phyloP scores from a whole-genome alignment of 768 basidiomycete species.

The Leucosporidium creatinivorum region DNA sequence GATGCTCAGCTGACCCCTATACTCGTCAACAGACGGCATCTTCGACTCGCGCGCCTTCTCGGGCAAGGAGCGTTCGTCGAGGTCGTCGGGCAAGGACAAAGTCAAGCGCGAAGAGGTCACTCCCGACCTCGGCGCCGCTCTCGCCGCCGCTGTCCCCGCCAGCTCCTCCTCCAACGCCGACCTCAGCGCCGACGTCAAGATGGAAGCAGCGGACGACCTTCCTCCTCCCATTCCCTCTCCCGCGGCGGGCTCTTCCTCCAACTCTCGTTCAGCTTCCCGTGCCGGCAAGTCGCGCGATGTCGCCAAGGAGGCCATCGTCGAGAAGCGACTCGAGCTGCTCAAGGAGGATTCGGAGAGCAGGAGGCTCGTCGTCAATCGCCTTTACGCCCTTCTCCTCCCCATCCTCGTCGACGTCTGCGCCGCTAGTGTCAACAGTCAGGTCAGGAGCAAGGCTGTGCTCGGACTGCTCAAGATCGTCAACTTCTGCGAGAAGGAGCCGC shows the following conservation, averaged over 20 bases:
- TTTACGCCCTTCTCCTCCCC: slow-evolving; percentile 82
- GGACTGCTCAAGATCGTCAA: slow-evolving; percentile 84
- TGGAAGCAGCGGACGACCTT: slow-evolving; percentile 27
- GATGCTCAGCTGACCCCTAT: background rate
- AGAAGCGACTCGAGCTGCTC: slow-evolving; percentile 56
- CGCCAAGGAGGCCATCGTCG: slow-evolving; percentile 46
- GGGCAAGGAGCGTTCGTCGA: slow-evolving; percentile 24
- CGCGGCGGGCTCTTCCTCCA: slow-evolving; percentile 36
- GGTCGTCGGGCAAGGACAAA: slow-evolving; percentile 1
- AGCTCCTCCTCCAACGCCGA: slow-evolving; percentile 17
- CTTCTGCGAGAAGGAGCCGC: slow-evolving; percentile 68
- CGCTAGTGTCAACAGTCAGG: slow-evolving; percentile 82
- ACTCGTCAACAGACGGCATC: slow-evolving; percentile 63
- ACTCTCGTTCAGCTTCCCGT: slow-evolving; percentile 37
- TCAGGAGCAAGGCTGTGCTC: slow-evolving; percentile 80
- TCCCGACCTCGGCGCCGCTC: slow-evolving; percentile 5
- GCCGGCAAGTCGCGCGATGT: slow-evolving; percentile 27
- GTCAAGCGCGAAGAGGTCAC: slow-evolving; percentile 34
- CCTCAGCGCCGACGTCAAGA: slow-evolving; percentile 21
- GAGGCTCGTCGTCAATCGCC: slow-evolving; percentile 62
- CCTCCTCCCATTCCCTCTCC: slow-evolving; percentile 37
- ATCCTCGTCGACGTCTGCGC: slow-evolving; percentile 97
- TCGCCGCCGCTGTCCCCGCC: background rate
- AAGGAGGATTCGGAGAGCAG: slow-evolving; percentile 45
- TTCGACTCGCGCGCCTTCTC: slow-evolving; percentile 59